phyloP scores from a whole-genome alignment of 1,284 basidiomycete species.

The Malassezia sympodialis region DNA sequence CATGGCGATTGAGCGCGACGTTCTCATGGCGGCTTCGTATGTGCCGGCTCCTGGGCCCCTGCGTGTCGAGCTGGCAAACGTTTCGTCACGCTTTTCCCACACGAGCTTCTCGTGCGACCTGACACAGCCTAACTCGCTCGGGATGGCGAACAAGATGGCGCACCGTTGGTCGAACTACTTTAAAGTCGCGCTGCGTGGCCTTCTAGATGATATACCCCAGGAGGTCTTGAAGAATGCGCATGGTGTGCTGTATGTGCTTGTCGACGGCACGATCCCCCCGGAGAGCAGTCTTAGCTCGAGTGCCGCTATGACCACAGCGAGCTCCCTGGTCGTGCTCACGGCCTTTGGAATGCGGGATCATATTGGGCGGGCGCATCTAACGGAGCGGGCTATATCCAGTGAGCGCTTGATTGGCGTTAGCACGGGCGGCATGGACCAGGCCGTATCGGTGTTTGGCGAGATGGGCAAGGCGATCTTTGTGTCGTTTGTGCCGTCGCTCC shows the following conservation, averaged over 20 bases:
- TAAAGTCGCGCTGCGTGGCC: slow-evolving; percentile 42
- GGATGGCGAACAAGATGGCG: slow-evolving; percentile 29
- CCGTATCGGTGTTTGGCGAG: slow-evolving; percentile 39
- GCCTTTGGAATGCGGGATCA: slow-evolving; percentile 29
- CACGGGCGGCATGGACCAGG: slow-evolving; percentile 47
- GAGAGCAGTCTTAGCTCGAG: slow-evolving; percentile 34
- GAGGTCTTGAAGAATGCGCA: background rate
- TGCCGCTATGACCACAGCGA: slow-evolving; percentile 45
- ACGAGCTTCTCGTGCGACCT: slow-evolving; percentile 25
- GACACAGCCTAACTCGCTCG: slow-evolving; percentile 19
- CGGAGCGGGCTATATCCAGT: slow-evolving; percentile 41
- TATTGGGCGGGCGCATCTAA: slow-evolving; percentile 36
- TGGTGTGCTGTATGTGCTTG: slow-evolving; percentile 31
- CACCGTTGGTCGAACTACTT: slow-evolving; percentile 47
- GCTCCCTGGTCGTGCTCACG: slow-evolving; percentile 37
- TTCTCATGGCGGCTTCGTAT: slow-evolving; percentile 41
- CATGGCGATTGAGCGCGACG: slow-evolving; percentile 45
- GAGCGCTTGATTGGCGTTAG: slow-evolving; percentile 43
- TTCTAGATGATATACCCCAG: slow-evolving; percentile 34
- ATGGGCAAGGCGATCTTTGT: slow-evolving; percentile 38
- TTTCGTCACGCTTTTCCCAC: slow-evolving; percentile 24
- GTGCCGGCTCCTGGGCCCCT: slow-evolving; percentile 4
- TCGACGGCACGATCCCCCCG: slow-evolving; percentile 44
- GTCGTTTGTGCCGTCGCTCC: slow-evolving; percentile 34
- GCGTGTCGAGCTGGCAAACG: slow-evolving; percentile 28